A percentile compares a stretch with the other conserved stretches of the same genome.
These are phyloP conservation scores for Dactylella cylindrospora DNA, from an alignment of 2,329 filamentous ascomycete genomes.

Conservation along the genomic window DNA sequence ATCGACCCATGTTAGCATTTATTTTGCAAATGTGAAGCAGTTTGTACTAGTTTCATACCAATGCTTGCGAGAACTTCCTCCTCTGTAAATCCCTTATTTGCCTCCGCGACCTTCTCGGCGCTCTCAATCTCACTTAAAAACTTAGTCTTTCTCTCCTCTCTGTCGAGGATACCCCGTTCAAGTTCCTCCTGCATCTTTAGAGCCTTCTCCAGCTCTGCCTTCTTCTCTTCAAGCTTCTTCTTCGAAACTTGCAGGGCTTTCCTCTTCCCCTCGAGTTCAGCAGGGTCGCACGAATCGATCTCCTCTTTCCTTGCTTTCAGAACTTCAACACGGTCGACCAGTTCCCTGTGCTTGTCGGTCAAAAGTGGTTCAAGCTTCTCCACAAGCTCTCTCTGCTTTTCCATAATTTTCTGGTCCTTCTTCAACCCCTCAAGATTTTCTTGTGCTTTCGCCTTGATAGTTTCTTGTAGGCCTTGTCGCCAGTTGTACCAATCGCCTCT, in stretches of 20 bases:
- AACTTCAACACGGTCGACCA: slow-evolving; percentile 66
- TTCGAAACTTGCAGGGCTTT: slow-evolving; percentile 67
- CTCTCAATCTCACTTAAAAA: slow-evolving; percentile 74
- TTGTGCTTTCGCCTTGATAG: slow-evolving; percentile 76
- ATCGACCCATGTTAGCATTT: slow-evolving; percentile 61
- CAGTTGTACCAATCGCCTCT: slow-evolving; percentile 99
- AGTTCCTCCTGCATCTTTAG: slow-evolving; percentile 68
- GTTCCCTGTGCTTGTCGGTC: slow-evolving; percentile 61
- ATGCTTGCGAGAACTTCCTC: slow-evolving; percentile 67
- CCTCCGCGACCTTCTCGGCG: slow-evolving; percentile 79
- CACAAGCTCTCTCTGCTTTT: slow-evolving; percentile 69
- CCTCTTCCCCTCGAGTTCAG: slow-evolving; percentile 74
- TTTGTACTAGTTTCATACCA: slow-evolving; percentile 69
- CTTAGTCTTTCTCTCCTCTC: slow-evolving; percentile 67
- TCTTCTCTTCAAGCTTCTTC: slow-evolving; percentile 69
- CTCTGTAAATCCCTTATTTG: slow-evolving; percentile 84
- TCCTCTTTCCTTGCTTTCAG: slow-evolving; percentile 73
- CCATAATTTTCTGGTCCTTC: slow-evolving; percentile 67
- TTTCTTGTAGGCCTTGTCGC: slow-evolving; percentile 83
- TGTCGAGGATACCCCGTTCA: slow-evolving; percentile 64
- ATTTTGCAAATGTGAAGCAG: slow-evolving; percentile 72
- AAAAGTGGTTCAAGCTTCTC: slow-evolving; percentile 68
- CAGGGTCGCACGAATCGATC: slow-evolving; percentile 75
- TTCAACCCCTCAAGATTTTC: slow-evolving; percentile 76
- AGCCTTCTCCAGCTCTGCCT: slow-evolving; percentile 66